Evolutionary conservation across 1,139 yeast species (phyloP).

Genomic region (Debaryomyces fabryi): DNA sequence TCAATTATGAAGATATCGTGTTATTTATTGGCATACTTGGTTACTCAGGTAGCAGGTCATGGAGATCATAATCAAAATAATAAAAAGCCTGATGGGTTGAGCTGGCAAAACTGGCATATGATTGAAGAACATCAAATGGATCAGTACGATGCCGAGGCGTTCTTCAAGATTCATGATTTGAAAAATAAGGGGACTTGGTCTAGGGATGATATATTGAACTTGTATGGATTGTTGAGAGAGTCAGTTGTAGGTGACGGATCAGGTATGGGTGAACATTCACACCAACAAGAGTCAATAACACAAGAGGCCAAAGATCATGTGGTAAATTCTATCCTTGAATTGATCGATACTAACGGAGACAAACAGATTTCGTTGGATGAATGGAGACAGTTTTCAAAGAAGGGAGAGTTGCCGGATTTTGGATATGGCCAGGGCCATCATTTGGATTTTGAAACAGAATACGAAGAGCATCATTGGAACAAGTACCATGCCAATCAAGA

Average conservation of each 20-base stretch:
- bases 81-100: conserved; percentile 49
- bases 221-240: conserved; percentile 78
- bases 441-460: conserved; percentile 90
- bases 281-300: conserved; percentile 54
- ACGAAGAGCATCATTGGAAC: conserved; percentile 94
- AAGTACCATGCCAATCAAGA: conserved; percentile 79
- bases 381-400: conserved; percentile 62
- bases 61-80: conserved; percentile 21
- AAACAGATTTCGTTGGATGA: conserved; percentile 68
- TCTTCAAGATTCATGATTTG: conserved; percentile 80
- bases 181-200: conserved; percentile 56
- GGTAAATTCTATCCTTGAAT: conserved; percentile 51
- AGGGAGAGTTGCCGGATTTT: conserved; percentile 84
- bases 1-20: not conserved
- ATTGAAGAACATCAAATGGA: conserved; percentile 80
- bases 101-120: conserved; percentile 92
- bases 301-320: conserved; percentile 62
- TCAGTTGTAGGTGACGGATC: conserved; percentile 85
- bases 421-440: conserved; percentile 98
- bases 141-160: conserved; percentile 71
- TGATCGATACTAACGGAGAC: conserved; percentile 71
- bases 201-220: conserved; percentile 66
- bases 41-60: conserved; percentile 19
- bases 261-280: conserved; percentile 82
- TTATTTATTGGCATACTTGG: conserved; percentile 1